These are phyloP conservation scores for Pseudocercospora macadamiae DNA, from an alignment of 2,329 filamentous ascomycete species.

Conservation along the genomic window DNA sequence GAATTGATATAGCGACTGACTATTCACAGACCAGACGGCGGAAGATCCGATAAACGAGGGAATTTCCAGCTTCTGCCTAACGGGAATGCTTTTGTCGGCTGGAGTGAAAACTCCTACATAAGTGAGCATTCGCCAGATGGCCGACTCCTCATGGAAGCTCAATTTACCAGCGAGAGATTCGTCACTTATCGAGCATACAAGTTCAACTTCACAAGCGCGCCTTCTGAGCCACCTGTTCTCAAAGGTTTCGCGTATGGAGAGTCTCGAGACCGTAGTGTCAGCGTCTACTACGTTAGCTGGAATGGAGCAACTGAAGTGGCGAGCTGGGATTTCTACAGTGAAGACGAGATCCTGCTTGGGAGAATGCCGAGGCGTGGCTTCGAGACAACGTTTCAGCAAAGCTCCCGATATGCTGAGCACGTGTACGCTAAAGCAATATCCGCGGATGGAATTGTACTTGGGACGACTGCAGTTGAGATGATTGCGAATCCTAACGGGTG, in stretches of 20 bases:
- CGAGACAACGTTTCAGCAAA: constrained; percentile 18
- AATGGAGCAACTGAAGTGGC: constrained; percentile 45
- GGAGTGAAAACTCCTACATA: constrained; percentile 21
- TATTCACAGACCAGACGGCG: constrained; percentile 40
- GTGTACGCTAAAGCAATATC: background rate
- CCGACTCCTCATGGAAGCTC: constrained; percentile 33
- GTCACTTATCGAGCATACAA: constrained; percentile 47
- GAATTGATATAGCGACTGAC: too few relatives aligned
- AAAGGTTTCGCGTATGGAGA: constrained; percentile 38
- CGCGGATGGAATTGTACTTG: background rate
- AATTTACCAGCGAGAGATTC: constrained; percentile 38
- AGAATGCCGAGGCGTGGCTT: constrained; percentile 12
- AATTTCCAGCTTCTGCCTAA: constrained; percentile 42
- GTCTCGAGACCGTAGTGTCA: constrained; percentile 22
- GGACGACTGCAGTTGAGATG: background rate
- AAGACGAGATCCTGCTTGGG: constrained; percentile 9
- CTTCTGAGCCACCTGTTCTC: constrained; percentile 31
- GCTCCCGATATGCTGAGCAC: background rate
- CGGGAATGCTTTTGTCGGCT: constrained; percentile 32
- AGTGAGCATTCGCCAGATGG: constrained; percentile 15
- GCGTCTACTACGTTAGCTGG: constrained; percentile 36
- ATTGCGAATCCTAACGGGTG: background rate
- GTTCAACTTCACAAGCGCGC: constrained; percentile 38
- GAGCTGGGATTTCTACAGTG: constrained; percentile 37
- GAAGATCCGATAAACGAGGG: constrained; percentile 36